These are phyloP conservation scores for Aquilaria agallochum DNA, from an alignment of 441 rosid genomes.

Conservation along the genomic window DNA sequence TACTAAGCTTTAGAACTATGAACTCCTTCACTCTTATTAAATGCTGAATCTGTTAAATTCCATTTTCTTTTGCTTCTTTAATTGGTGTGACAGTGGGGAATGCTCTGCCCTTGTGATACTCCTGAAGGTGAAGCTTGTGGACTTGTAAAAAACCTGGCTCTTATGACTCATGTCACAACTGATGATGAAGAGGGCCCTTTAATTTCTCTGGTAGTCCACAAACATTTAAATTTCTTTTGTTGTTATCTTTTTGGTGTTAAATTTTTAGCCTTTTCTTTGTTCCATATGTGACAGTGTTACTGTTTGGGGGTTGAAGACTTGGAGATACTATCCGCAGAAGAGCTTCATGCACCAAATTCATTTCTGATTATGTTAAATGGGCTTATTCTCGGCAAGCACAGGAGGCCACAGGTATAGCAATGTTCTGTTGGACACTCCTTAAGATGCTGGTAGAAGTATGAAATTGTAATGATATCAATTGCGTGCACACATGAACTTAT, in stretches of 20 bases:
- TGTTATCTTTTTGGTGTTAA: slow-evolving; percentile 6
- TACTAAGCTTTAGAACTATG: slow-evolving; percentile 5
- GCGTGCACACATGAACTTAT: too few species aligned
- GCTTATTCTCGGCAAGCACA: slow-evolving; percentile 91
- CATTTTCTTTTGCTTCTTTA: slow-evolving; percentile 7
- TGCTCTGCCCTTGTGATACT: slow-evolving; percentile 99
- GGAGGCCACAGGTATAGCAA: slow-evolving; percentile 76
- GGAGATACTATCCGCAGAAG: slow-evolving; percentile 81
- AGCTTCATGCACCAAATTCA: slow-evolving; percentile 85
- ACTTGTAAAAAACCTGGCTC: slow-evolving; percentile 93
- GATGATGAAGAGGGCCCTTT: slow-evolving; percentile 94
- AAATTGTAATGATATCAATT: too few species aligned
- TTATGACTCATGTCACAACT: slow-evolving; percentile 99
- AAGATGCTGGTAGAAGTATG: too few species aligned
- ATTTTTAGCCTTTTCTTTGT: not conserved
- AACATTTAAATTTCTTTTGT: slow-evolving; percentile 8
- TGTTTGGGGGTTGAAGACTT: slow-evolving; percentile 85
- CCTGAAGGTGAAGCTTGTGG: slow-evolving; percentile 99
- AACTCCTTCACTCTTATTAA: slow-evolving; percentile 7
- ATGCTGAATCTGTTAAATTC: slow-evolving; percentile 3
- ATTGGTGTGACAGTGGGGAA: slow-evolving; percentile 78
- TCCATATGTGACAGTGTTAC: slow-evolving; percentile 55
- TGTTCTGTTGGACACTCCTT: not conserved
- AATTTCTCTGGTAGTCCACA: slow-evolving; percentile 56
- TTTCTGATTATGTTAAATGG: slow-evolving; percentile 86